Base-by-base conservation (phyloP, 495 filamentous ascomycete species). In the Penicillium angulare region DNA sequence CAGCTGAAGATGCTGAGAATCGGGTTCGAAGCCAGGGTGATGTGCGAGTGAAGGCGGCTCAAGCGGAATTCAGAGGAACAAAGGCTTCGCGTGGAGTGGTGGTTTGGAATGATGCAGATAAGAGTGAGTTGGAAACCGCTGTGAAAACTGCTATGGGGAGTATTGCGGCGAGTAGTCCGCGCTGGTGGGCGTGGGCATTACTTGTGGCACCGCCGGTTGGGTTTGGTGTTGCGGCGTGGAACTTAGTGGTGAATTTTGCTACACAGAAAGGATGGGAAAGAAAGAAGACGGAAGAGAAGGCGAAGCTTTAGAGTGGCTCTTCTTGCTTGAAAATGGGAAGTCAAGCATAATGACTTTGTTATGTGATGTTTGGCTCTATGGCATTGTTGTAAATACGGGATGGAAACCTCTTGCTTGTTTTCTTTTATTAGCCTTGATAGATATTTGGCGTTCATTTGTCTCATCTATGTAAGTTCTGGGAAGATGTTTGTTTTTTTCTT, bases 1-100 rank as follows among this genome's bases (percentile, higher is more conserved):
- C 74, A 9, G 76, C 69, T 15, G 82, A 90, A 64, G 93, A 97
- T 60, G 93, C 93, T 34, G 76, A 81, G 77, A 87, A 88, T 50
- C 69, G 95, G 10, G 88, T 98, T 3, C 63, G 68, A 36, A 92
- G 88, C 56, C 95, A 98, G 79, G 86, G 84, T 47, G 86, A 90
- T 71, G 84, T 95, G 43, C 77, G 76, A 65, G 80, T 85, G 52
- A 97, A 98, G 79, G 90, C 88, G 36, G 73, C 72, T 60, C 72
- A 87, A 70, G 84, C 82, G 31, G 72, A 86, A 73, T 79, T 71
- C 47, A 71, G 87, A 39, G 83, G 88, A 9, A 64, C 65, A n/a
- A n/a, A n/a, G 45, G 74, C 74, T 26, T 68, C 64, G 49, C 68
- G 76, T 18, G 93, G 93, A 0, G 78, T 86, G 10, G 88, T 96